These are phyloP conservation scores for Chrysophaeum taylorii DNA, from an alignment of 352 stramenopile genomes.

Conservation along the genomic window DNA sequence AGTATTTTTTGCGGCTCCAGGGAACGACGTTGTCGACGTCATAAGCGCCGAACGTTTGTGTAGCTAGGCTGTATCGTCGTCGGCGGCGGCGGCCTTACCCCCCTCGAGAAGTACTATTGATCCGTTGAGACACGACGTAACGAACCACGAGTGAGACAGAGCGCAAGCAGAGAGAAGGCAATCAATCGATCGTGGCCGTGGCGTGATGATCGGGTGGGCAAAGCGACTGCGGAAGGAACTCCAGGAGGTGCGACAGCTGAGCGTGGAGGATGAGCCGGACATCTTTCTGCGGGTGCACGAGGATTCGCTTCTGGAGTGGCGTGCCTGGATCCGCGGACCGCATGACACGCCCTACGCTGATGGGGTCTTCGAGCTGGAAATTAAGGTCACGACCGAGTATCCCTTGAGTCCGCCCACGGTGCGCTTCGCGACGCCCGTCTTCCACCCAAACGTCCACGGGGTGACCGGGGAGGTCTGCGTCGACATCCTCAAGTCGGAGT, in stretches of 20 bases:
- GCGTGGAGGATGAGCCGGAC: constrained; percentile 35
- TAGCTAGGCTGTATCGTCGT: too few relatives aligned
- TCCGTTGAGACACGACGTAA: too few relatives aligned
- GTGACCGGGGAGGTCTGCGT: constrained; percentile 86
- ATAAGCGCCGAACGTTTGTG: too few relatives aligned
- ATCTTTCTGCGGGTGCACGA: constrained; percentile 35
- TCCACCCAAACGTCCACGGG: constrained; percentile 95
- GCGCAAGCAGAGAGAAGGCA: too few relatives aligned
- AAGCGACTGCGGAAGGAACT: constrained; percentile 56
- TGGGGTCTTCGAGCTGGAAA: constrained; percentile 91
- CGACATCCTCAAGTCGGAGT: constrained; percentile 94
- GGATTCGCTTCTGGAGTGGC: constrained; percentile 66
- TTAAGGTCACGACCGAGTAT: constrained; percentile 90
- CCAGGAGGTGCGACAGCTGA: constrained; percentile 27
- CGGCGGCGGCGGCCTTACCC: too few relatives aligned
- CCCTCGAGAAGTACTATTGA: too few relatives aligned
- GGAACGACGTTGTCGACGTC: too few relatives aligned
- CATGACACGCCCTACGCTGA: constrained; percentile 86
- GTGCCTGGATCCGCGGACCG: constrained; percentile 82
- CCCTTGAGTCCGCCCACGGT: constrained; percentile 89
- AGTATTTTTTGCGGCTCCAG: too few relatives aligned
- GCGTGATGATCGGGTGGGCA: too few relatives aligned
- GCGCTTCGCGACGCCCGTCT: constrained; percentile 67
- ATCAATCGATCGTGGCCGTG: too few relatives aligned
- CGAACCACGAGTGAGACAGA: too few relatives aligned